Evolutionary conservation across 345 rosid genomes (phyloP), one percentile per base, ranked within the genome.

Genomic region (Orychophragmus violaceus): DNA sequence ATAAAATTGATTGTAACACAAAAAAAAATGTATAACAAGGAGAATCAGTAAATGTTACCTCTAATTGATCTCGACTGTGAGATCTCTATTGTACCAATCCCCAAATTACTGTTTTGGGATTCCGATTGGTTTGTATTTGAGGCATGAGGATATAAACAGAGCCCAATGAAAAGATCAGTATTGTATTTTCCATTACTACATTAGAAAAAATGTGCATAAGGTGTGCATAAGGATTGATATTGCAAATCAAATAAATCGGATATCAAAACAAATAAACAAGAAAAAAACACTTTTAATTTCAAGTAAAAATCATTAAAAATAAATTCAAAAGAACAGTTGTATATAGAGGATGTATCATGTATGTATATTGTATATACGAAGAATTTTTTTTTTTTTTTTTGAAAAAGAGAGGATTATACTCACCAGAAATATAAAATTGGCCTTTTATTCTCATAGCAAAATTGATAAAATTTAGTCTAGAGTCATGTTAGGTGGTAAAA

Each of bases 391-490:
- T n/a, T n/a, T n/a, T n/a, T n/a, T n/a, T n/a, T n/a, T n/a, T n/a
- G n/a, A n/a, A n/a, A n/a, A n/a, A n/a, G n/a, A n/a, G n/a, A 33
- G 11, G 51, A 48, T 21, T 48, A 48, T 21, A 48, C 48, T 66
- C 46, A 66, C 77, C 56, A 66, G 63, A 59, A 42, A 50, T 50
- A 17, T 49, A 62, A 73, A 66, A 17, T 23, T 51, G 68, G 33
- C 33, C 62, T 52, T 66, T 73, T 59, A 66, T 51, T 66, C 24
- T 59, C 77, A 73, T 66, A 66, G 67, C 50, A 73, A 73, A 59
- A 51, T 9, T 30, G 56, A 14, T n/a, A 17, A 18, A n/a, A 52
- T 17, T 66, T 41, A 59, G 42, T 59, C 30, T 59, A 51, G 75
- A 55, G 19, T 63, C 75, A 71, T 71, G 57, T 71, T 55, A 62